Percentiles rank a stretch among this genome's conserved stretches.
Conservation (phyloP, 768 basidiomycete species). For the Strobilomyces echinocephalus region DNA sequence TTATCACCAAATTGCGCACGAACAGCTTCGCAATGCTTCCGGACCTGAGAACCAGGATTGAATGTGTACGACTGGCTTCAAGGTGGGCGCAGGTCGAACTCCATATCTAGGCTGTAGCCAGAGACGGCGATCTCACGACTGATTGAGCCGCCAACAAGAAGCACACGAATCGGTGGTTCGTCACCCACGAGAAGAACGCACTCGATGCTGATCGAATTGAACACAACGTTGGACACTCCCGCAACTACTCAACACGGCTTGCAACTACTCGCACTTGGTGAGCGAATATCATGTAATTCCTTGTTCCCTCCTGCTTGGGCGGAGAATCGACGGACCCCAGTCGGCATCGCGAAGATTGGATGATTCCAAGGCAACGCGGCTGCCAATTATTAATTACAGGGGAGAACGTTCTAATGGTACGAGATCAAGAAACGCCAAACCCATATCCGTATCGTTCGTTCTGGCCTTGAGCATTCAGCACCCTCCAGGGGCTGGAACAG, state of each 20-base stretch:
- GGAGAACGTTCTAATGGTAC: slow-evolving; percentile 6
- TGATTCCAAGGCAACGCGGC: slow-evolving; percentile 12
- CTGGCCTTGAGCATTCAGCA: slow-evolving; percentile 19
- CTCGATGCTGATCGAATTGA: slow-evolving; percentile 5
- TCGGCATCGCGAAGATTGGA: slow-evolving; percentile 9
- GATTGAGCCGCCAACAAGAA: background rate
- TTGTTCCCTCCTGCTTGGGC: slow-evolving; percentile 12
- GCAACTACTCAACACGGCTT: background rate
- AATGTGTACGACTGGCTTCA: background rate
- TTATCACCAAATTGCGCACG: slow-evolving; percentile 21
- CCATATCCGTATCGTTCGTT: background rate
- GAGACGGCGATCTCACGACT: background rate
- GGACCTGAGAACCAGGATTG: slow-evolving; percentile 7
- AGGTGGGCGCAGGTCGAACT: background rate
- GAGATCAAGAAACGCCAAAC: slow-evolving; percentile 8
- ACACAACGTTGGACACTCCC: background rate
- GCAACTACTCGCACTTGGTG: background rate
- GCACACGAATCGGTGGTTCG: background rate
- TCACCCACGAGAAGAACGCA: slow-evolving; percentile 2
- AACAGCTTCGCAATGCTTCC: slow-evolving; percentile 19
- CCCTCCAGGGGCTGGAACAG: slow-evolving; percentile 34
- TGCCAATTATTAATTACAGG: slow-evolving; percentile 12
- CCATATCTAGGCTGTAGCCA: background rate
- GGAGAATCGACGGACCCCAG: slow-evolving; percentile 16
- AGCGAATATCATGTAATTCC: background rate